Evolutionary conservation across 805 yeast genomes (phyloP).

Genomic region (Metschnikowia koreensis): DNA sequence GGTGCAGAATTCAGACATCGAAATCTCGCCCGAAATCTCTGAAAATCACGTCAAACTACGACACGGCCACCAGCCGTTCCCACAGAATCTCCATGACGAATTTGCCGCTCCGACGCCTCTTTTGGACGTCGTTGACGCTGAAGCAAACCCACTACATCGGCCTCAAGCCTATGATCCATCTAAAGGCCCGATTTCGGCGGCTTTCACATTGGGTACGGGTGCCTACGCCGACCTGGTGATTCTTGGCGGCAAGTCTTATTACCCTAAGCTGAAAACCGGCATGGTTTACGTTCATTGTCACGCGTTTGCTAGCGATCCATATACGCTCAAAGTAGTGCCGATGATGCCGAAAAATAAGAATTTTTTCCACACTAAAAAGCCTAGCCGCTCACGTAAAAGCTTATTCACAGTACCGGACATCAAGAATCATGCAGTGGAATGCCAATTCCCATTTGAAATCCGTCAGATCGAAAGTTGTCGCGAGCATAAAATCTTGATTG

Average conservation of each 20-base stretch:
- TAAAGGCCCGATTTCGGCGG: conserved; percentile 10
- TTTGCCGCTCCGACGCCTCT: conserved; percentile 1
- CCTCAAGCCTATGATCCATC: conserved; percentile 11
- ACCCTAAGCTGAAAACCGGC: conserved; percentile 5
- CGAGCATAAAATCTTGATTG: conserved; percentile 7
- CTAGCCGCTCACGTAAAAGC: conserved; percentile 6
- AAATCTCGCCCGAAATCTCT: conserved; percentile 1
- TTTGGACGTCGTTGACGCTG: conserved; percentile 9
- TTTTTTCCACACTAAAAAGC: conserved; percentile 2
- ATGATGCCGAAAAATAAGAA: conserved; percentile 14
- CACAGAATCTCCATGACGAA: conserved; percentile 2
- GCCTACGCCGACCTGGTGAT: conserved; percentile 11
- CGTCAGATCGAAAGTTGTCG: conserved; percentile 10
- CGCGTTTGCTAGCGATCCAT: conserved; percentile 8
- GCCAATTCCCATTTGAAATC: conserved; percentile 9
- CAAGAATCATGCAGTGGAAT: conserved; percentile 1
- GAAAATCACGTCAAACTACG: conserved; percentile 1
- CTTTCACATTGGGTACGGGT: conserved; percentile 13
- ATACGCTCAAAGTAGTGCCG: conserved; percentile 10
- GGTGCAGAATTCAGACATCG: conserved; percentile 12
- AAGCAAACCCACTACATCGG: conserved; percentile 12
- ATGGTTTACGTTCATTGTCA: conserved; percentile 10
- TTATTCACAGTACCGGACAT: conserved; percentile 4
- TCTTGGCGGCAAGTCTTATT: conserved; percentile 4
- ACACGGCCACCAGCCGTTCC: background rate